Conservation (phyloP, 1,284 basidiomycete genomes). For the Takashimella tepidaria region DNA sequence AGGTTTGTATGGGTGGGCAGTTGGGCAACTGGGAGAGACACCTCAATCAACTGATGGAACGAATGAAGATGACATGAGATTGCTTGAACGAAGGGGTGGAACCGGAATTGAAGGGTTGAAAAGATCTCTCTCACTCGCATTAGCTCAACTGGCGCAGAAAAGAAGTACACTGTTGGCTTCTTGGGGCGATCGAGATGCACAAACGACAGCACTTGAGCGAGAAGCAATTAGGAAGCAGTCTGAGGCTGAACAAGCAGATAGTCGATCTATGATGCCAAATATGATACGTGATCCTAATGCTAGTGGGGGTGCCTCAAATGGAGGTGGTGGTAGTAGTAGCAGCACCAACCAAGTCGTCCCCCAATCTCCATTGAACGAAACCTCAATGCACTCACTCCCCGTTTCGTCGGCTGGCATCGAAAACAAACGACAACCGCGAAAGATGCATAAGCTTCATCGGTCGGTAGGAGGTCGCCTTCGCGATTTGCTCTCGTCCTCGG, state of each 20-base stretch:
- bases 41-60: conserved; percentile 10
- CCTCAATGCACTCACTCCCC: not conserved
- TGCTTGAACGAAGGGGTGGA: conserved; percentile 3
- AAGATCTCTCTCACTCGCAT: conserved; percentile 22
- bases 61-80: not conserved
- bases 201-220: conserved; percentile 33
- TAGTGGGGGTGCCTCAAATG: no score
- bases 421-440: conserved; percentile 20
- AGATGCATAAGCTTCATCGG: conserved; percentile 36
- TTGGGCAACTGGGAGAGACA: conserved; percentile 26
- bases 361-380: not conserved
- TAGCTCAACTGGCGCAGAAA: conserved; percentile 28
- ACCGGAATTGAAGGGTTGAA: conserved; percentile 22
- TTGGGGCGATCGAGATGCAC: conserved; percentile 35
- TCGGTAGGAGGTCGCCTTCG: conserved; percentile 36
- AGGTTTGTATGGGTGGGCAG: conserved; percentile 43
- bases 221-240: conserved; percentile 12
- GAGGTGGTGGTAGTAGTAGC: not conserved
- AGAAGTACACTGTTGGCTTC: conserved; percentile 29
- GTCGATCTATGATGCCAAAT: conserved; percentile 3
- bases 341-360: not conserved
- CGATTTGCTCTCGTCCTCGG: conserved; percentile 32
- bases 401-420: conserved; percentile 20
- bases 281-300: not conserved
- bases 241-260: conserved; percentile 9